Base-by-base conservation (phyloP, 306 rosid species). In the Ormosia emarginata region DNA sequence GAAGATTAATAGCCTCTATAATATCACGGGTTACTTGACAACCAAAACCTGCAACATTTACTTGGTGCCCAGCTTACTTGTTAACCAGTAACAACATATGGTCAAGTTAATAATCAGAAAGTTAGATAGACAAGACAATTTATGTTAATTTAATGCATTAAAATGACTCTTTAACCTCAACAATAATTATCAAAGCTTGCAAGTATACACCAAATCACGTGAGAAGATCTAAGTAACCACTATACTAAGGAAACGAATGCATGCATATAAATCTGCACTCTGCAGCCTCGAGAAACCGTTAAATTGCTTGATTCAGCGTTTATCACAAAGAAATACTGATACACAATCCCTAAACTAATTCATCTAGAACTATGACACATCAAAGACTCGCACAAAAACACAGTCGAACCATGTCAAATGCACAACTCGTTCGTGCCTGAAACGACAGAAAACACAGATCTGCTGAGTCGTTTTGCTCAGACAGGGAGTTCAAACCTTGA, bases 371-470 rank as follows among this genome's bases (percentile, higher is more conserved):
- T 29, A 29, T 12, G 14, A 63, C 14, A 17, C 15, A 34, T 1
- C 58, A 11, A 8, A 53, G 29, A 74, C 62, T 52, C 24, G 17
- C 13, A 39, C 1, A 49, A 53, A 52, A 44, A 30, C 24, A 3
- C 43, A 37, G 18, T 59, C 46, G 55, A 59, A 80, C 44, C 12
- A 14, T 2, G 52, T 8, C 11, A 59, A 3, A 40, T 24, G 56
- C 50, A 17, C 14, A 74, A 57, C 40, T 9, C 7, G 36, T 50
- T 52, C 24, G 34, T 36, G 53, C 40, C 39, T 50, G 17, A 29
- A 34, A 53, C 6, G 13, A 34, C 61, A 61, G 64, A 75, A 56
- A 43, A 43, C 68, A 46, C 62, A 75, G 90, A 89, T 87, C 88
- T 64, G 50, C 47, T 66, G 8, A 49, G 57, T 37, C 43, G 14